These are phyloP conservation scores for Rhizophagus prolifer DNA, from an alignment of 192 early-diverging fungal species.

Conservation along the genomic window DNA sequence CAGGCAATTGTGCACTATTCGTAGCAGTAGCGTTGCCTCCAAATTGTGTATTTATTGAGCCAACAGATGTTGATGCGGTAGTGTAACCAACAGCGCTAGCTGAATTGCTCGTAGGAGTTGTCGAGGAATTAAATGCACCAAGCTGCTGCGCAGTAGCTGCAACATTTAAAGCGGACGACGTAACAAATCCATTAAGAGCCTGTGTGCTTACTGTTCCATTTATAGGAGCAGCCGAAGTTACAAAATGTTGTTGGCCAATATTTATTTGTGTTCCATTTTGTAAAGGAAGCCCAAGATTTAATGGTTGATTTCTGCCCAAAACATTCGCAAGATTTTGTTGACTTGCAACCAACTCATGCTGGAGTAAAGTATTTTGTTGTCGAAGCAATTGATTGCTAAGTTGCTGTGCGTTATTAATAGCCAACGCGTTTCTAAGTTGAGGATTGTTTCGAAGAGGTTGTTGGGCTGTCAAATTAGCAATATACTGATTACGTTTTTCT, in stretches of 20 bases:
- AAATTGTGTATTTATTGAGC: not conserved
- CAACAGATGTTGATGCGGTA: not conserved
- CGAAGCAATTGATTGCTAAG: not conserved
- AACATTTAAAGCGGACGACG: not conserved
- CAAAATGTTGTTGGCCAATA: conserved; percentile 5
- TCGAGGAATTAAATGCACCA: not conserved
- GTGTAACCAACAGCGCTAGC: not conserved
- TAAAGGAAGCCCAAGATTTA: not conserved
- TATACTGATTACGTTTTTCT: conserved; percentile 1
- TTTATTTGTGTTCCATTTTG: not conserved
- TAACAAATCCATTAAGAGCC: not conserved
- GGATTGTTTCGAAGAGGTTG: not conserved
- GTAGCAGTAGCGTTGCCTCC: not conserved
- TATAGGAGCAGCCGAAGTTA: not conserved
- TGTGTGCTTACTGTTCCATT: not conserved
- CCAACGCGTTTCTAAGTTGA: not conserved
- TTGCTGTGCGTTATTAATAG: not conserved
- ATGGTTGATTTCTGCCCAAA: not conserved
- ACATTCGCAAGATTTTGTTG: conserved; percentile 7
- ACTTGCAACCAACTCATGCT: conserved; percentile 3
- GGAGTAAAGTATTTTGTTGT: not conserved
- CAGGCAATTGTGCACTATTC: not conserved
- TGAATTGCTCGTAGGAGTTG: not conserved
- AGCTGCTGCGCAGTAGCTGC: not conserved
- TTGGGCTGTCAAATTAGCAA: not conserved